Conservation (phyloP, 1,284 basidiomycete species). For the Uromyces viciae-fabae region DNA sequence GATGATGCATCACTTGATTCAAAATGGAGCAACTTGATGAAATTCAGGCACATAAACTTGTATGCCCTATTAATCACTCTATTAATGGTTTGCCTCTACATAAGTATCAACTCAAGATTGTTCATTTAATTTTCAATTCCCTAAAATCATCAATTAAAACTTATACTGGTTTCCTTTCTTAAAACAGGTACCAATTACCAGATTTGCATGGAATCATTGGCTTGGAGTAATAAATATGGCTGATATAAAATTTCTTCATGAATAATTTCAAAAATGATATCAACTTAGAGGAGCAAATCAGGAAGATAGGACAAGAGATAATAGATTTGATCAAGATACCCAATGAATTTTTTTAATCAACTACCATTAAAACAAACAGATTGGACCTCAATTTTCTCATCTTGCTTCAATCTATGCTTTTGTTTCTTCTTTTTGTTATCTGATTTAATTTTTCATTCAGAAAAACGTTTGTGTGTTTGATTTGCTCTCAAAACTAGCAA, state of each 20-base stretch:
- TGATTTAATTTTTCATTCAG: slow-evolving; percentile 69
- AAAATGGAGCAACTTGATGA: slow-evolving; percentile 8
- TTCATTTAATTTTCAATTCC: background rate
- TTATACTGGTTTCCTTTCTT: too few relatives aligned
- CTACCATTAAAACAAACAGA: slow-evolving; percentile 67
- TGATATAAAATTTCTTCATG: slow-evolving; percentile 62
- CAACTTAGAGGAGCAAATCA: slow-evolving; percentile 56
- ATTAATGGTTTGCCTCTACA: slow-evolving; percentile 46
- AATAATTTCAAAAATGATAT: background rate
- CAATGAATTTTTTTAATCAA: slow-evolving; percentile 66
- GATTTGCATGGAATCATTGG: slow-evolving; percentile 51
- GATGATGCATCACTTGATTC: slow-evolving; percentile 44
- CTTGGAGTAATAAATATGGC: slow-evolving; percentile 52
- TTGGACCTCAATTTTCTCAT: slow-evolving; percentile 69
- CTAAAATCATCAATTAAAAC: background rate
- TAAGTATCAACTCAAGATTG: background rate
- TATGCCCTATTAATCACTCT: slow-evolving; percentile 49
- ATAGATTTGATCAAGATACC: slow-evolving; percentile 60
- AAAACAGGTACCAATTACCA: slow-evolving; percentile 52
- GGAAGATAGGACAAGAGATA: slow-evolving; percentile 59
- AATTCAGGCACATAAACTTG: slow-evolving; percentile 38
- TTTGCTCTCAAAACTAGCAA: background rate
- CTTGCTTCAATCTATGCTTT: slow-evolving; percentile 62
- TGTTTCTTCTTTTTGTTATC: slow-evolving; percentile 64
- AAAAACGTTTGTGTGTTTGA: slow-evolving; percentile 59